Conservation (phyloP, 2,329 filamentous ascomycete genomes). For the Magnaporthiopsis rhizophila region DNA sequence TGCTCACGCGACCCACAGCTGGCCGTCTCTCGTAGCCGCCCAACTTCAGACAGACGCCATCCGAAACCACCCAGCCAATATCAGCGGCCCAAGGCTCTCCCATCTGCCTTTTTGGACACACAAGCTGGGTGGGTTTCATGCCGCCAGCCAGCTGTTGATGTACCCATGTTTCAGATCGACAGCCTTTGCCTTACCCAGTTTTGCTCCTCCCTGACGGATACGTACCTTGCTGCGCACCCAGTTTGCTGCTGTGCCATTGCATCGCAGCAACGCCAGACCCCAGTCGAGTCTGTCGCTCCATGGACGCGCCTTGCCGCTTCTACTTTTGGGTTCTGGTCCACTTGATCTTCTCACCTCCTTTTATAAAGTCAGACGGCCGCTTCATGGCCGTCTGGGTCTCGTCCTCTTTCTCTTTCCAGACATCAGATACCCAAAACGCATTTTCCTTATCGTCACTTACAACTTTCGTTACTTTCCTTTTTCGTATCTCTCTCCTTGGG, state of each 20-base stretch:
- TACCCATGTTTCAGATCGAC: constrained; percentile 25
- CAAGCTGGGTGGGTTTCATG: constrained; percentile 45
- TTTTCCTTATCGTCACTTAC: constrained; percentile 12
- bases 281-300: background rate
- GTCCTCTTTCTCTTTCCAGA: constrained; percentile 12
- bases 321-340: constrained; percentile 16
- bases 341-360: constrained; percentile 21
- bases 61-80: constrained; percentile 40
- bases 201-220: background rate
- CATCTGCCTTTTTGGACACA: constrained; percentile 41
- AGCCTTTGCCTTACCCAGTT: constrained; percentile 16
- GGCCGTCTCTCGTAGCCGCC: constrained; percentile 33
- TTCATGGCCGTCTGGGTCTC: constrained; percentile 33
- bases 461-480: constrained; percentile 15
- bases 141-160: constrained; percentile 23
- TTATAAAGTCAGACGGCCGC: constrained; percentile 20
- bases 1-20: constrained; percentile 10
- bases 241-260: constrained; percentile 2
- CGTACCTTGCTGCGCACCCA: background rate
- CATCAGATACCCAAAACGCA: constrained; percentile 1
- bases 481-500: constrained; percentile 15
- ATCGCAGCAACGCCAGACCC: background rate
- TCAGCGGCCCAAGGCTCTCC: constrained; percentile 32
- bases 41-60: constrained; percentile 40
- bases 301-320: constrained; percentile 8